Conservation (phyloP, 2,329 filamentous ascomycete species). For the Colletotrichum salicis region DNA sequence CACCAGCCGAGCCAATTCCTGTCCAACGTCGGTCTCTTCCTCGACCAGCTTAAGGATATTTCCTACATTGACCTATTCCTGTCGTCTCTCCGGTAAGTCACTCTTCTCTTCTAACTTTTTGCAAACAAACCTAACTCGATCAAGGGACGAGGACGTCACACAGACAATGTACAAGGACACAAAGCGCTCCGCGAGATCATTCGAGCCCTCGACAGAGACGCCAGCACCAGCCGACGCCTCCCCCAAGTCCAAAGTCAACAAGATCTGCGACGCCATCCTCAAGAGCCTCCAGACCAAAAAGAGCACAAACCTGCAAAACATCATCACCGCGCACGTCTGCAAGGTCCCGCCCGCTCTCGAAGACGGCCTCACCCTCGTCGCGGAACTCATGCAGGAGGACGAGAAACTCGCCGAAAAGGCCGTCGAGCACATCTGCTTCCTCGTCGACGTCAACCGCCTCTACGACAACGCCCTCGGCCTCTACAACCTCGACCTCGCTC, state of each 20-base stretch:
- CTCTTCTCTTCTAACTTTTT: background rate
- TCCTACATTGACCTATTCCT: constrained; percentile 91
- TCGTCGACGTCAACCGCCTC: constrained; percentile 90
- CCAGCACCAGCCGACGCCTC: constrained; percentile 27
- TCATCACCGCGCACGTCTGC: constrained; percentile 94
- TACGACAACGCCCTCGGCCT: constrained; percentile 91
- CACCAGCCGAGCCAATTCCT: constrained; percentile 90
- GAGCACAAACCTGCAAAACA: constrained; percentile 81
- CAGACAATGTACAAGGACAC: constrained; percentile 95
- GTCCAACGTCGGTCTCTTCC: constrained; percentile 76
- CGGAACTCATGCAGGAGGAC: constrained; percentile 75
- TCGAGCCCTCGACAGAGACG: constrained; percentile 32
- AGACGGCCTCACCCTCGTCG: constrained; percentile 82
- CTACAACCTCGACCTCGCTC: constrained; percentile 89
- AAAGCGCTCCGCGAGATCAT: constrained; percentile 50
- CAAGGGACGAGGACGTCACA: constrained; percentile 88
- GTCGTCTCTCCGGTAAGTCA: constrained; percentile 78
- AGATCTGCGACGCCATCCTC: constrained; percentile 87
- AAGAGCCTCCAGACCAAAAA: constrained; percentile 71
- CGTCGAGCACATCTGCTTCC: constrained; percentile 96
- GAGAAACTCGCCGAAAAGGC: constrained; percentile 83
- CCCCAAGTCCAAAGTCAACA: constrained; percentile 77
- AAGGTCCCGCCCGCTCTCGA: constrained; percentile 91
- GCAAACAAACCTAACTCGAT: constrained; percentile 39
- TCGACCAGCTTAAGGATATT: constrained; percentile 84